phyloP scores from a whole-genome alignment of 2,329 filamentous ascomycete species.

The Achaetomium macrosporum region DNA sequence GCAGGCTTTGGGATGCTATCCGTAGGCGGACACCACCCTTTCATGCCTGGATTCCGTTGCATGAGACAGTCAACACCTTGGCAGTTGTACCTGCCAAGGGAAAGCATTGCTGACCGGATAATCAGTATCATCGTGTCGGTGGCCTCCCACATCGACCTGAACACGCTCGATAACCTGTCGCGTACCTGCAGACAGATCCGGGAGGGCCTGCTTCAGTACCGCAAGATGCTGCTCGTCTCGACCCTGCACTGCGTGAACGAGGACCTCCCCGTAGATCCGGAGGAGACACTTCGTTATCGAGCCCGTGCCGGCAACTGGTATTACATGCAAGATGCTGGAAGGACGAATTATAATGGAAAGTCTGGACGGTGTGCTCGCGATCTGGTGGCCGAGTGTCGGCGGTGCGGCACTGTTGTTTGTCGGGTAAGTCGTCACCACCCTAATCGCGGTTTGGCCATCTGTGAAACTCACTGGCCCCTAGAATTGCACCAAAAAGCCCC shows the following conservation, averaged over 20 bases:
- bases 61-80: slow-evolving; percentile 7
- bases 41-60: slow-evolving; percentile 13
- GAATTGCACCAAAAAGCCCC: slow-evolving; percentile 88
- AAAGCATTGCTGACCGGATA: slow-evolving; percentile 19
- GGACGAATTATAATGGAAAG: slow-evolving; percentile 53
- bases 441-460: slow-evolving; percentile 5
- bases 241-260: slow-evolving; percentile 80
- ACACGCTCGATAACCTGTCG: slow-evolving; percentile 77
- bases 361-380: slow-evolving; percentile 77
- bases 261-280: slow-evolving; percentile 45
- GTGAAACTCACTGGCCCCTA: slow-evolving; percentile 32
- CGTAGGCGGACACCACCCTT: slow-evolving; percentile 46
- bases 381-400: slow-evolving; percentile 76
- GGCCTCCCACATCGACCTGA: slow-evolving; percentile 74
- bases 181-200: slow-evolving; percentile 76
- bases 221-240: slow-evolving; percentile 63
- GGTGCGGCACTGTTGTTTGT: slow-evolving; percentile 72
- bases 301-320: slow-evolving; percentile 53
- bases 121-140: slow-evolving; percentile 70
- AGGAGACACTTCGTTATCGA: slow-evolving; percentile 52
- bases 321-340: slow-evolving; percentile 49
- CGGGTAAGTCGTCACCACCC: slow-evolving; percentile 51
- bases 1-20: slow-evolving; percentile 60
- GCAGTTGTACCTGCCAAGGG: slow-evolving; percentile 9
- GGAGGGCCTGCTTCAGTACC: slow-evolving; percentile 70